Percentiles rank a stretch among this genome's conserved stretches.
phyloP scores from a whole-genome alignment of 805 yeast species.

The Groenewaldozyma salmanticensis region DNA sequence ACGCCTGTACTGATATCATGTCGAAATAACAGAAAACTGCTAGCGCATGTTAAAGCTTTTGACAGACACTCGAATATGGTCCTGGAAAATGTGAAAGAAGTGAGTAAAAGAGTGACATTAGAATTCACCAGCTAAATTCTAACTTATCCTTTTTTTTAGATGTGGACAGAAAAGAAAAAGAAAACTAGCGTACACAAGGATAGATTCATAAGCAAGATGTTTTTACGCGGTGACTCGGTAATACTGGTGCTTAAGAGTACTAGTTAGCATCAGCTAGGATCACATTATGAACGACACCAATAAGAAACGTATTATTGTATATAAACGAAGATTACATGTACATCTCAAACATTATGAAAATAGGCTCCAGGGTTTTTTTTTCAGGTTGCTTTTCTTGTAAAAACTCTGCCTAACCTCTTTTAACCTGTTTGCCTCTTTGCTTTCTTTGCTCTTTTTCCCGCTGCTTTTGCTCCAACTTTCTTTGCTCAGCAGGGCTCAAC shows the following conservation, averaged over 20 bases:
- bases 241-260: slow-evolving; percentile 51
- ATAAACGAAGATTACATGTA: no score
- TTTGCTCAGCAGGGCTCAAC: slow-evolving; percentile 68
- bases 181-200: slow-evolving; percentile 54
- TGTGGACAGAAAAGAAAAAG: slow-evolving; percentile 58
- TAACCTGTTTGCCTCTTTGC: slow-evolving; percentile 24
- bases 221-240: slow-evolving; percentile 91
- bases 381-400: no score
- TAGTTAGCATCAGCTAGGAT: slow-evolving; percentile 5
- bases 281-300: no score
- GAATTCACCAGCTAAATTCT: no score
- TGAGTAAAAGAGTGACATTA: no score
- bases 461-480: slow-evolving; percentile 67
- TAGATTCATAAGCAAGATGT: slow-evolving; percentile 80
- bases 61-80: slow-evolving; percentile 95
- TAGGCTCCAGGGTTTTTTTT: no score
- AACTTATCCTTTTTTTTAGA: slow-evolving; percentile 13
- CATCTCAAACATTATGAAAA: no score
- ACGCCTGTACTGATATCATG: slow-evolving; percentile 79
- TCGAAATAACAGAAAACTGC: slow-evolving; percentile 84
- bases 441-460: slow-evolving; percentile 75
- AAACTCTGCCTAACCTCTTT: slow-evolving; percentile 7
- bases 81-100: slow-evolving; percentile 82
- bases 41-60: slow-evolving; percentile 86
- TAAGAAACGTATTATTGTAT: no score